Conservation (phyloP, 1,284 basidiomycete species). For the Hemileccinum hortonii region DNA sequence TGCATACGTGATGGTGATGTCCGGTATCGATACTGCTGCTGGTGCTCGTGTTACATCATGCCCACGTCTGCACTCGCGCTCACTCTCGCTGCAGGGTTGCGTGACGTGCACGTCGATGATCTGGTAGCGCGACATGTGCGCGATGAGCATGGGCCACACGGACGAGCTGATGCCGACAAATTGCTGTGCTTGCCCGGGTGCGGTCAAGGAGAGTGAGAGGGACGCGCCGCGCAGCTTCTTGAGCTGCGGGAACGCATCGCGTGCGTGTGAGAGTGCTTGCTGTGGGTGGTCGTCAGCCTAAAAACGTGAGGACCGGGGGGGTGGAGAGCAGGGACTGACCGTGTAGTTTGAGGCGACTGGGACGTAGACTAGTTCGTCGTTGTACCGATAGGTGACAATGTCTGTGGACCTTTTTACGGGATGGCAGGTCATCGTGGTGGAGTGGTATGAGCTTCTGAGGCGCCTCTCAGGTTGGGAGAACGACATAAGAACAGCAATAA, state of each 20-base stretch:
- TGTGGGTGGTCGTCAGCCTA: conserved; percentile 22
- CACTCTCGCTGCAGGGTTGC: neutral
- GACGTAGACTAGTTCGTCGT: conserved; percentile 52
- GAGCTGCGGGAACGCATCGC: conserved; percentile 47
- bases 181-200: conserved; percentile 32
- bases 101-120: conserved; percentile 50
- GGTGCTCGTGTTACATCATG: neutral
- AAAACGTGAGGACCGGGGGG: too few species aligned
- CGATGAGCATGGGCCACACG: conserved; percentile 53
- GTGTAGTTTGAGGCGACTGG: conserved; percentile 46
- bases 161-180: conserved; percentile 52
- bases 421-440: conserved; percentile 7
- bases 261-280: conserved; percentile 55
- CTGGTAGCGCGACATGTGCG: conserved; percentile 50
- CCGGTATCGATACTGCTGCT: conserved; percentile 7
- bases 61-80: too few species aligned
- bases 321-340: conserved; percentile 32
- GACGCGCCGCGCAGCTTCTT: conserved; percentile 37
- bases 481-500: neutral
- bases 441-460: too few species aligned
- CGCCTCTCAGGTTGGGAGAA: neutral
- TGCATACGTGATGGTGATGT: conserved; percentile 23
- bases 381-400: conserved; percentile 53
- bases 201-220: conserved; percentile 47
- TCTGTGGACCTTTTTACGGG: conserved; percentile 27